Percentiles rank a stretch among this genome's conserved stretches.
Evolutionary conservation across 2,329 filamentous ascomycete genomes (phyloP).

Genomic region (Pseudocercospora vitis): DNA sequence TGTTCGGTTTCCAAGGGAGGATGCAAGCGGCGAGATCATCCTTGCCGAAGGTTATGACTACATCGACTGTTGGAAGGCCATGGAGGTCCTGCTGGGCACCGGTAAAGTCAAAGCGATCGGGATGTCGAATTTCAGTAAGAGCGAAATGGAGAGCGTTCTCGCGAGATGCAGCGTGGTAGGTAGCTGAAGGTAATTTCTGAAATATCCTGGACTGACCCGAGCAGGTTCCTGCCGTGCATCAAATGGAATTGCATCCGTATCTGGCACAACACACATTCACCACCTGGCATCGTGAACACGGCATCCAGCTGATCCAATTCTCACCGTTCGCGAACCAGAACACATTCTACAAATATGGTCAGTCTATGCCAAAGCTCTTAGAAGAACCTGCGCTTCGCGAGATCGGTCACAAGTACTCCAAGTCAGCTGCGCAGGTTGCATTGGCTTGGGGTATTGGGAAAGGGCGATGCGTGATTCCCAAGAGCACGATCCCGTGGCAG

Average conservation of each 20-base stretch:
- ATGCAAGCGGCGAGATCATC: constrained; percentile 10
- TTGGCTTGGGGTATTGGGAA: constrained; percentile 40
- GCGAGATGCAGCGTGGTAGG: constrained; percentile 16
- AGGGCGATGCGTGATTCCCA: constrained; percentile 41
- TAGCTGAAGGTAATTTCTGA: not conserved
- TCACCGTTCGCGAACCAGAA: constrained; percentile 45
- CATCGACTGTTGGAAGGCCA: constrained; percentile 72
- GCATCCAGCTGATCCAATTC: constrained; percentile 72
- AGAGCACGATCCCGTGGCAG: constrained; percentile 41
- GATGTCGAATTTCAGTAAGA: constrained; percentile 50
- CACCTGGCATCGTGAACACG: constrained; percentile 64
- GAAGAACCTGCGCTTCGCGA: constrained; percentile 9
- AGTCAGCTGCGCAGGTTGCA: constrained; percentile 38
- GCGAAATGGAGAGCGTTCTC: constrained; percentile 51
- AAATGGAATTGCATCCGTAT: constrained; percentile 69
- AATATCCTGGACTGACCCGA: not conserved
- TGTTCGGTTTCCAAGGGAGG: constrained; percentile 10
- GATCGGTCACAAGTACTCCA: constrained; percentile 31
- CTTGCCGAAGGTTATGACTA: constrained; percentile 47
- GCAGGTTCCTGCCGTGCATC: constrained; percentile 28
- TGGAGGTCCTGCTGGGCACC: constrained; percentile 61
- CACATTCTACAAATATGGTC: constrained; percentile 16
- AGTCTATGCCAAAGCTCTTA: constrained; percentile 9
- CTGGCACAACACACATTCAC: constrained; percentile 71
- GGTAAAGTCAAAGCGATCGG: constrained; percentile 51